Conservation (phyloP, 1,284 basidiomycete genomes). For the Schizophyllum amplum region DNA sequence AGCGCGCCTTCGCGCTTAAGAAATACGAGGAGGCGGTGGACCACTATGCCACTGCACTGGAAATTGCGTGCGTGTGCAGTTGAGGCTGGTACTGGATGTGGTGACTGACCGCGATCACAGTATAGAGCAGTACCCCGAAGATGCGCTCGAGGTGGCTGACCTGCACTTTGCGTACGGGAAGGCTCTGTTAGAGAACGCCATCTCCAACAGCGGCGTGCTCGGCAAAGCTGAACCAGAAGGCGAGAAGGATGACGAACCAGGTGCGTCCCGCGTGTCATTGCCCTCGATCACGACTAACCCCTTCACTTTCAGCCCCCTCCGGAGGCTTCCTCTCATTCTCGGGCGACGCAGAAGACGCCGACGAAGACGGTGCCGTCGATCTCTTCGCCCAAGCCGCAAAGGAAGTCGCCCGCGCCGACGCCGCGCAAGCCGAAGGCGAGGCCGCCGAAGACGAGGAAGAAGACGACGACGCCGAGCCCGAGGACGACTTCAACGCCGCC, state of each 20-base stretch:
- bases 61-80: conserved; percentile 53
- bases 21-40: conserved; percentile 84
- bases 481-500: conserved; percentile 54
- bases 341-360: conserved; percentile 67
- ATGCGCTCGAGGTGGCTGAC: conserved; percentile 73
- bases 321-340: conserved; percentile 58
- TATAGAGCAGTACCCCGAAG: conserved; percentile 63
- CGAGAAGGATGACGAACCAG: conserved; percentile 28
- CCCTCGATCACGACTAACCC: neutral
- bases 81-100: conserved; percentile 10
- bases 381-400: conserved; percentile 46
- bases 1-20: conserved; percentile 80
- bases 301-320: neutral
- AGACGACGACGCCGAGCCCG: conserved; percentile 15
- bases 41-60: conserved; percentile 78
- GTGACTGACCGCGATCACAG: conserved; percentile 34
- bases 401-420: conserved; percentile 31
- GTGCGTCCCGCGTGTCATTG: conserved; percentile 4
- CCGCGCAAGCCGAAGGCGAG: conserved; percentile 28
- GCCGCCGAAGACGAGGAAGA: conserved; percentile 34
- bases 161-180: conserved; percentile 82
- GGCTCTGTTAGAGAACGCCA: conserved; percentile 82
- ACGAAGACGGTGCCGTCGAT: conserved; percentile 47
- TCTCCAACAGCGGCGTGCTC: conserved; percentile 72
- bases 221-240: conserved; percentile 71